Evolutionary conservation across 371 early-diverging fungal species (phyloP), one percentile per base, ranked within the genome.

Genomic region (Massospora cicadina): DNA sequence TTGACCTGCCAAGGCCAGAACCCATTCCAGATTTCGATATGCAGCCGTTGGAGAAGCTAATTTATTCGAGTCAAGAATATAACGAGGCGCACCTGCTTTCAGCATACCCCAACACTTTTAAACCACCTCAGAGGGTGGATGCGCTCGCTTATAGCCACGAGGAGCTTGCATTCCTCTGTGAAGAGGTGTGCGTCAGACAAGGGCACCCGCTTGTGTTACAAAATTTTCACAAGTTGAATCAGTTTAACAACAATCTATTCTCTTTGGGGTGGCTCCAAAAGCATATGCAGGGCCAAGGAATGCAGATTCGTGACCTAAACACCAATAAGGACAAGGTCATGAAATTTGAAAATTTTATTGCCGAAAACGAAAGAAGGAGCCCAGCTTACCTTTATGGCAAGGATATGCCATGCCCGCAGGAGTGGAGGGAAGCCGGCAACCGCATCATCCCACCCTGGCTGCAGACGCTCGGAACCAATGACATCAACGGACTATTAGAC

Each of bases 181-280:
- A 60, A 7, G 24, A 60, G 21, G 5, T 28, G 7, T 24, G 21
- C 21, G 60, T 60, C 7, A 3, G 10, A 26, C 60, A 29, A 26
- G 79, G 77, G 25, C 65, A 68, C 1, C 82, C 82, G 0, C 33
- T 80, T 2, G 77, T 81, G 21, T 65, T 81, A 26, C 72, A 74
- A 26, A 71, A 74, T 32, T 69, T 75, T 58, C 67, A 81, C 56
- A 65, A 66, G 13, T 63, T 66, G 12, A 58, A 57, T 10, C n/a
- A 54, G 0, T 81, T 78, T 77, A 55, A 73, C 5, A 23, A 29
- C 0, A 64, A 68, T 0, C 24, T 73, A 12, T 79, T 79, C 31
- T 66, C 71, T 3, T 56, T 76, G 2, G 67, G 71, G 0, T 65
- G 65, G 27, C 61, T 81, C 5, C 66, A 65, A 2, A 54, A 58